A percentile compares a stretch with the other conserved stretches of the same genome.
Conservation (phyloP, 2,329 filamentous ascomycete species). For the Aureobasidium leucospermi region DNA sequence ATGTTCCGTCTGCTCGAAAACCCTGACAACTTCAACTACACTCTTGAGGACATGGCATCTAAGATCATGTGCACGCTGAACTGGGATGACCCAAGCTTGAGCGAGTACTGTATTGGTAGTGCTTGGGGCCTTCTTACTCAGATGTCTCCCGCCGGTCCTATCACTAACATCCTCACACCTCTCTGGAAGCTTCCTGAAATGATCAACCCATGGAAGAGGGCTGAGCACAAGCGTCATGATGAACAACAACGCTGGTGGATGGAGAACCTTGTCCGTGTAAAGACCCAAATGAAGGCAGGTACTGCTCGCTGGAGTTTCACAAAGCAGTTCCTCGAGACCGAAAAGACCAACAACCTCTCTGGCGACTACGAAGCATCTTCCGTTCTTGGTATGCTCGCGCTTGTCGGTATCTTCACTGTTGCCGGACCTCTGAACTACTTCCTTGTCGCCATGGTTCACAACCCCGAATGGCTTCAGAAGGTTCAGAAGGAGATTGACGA, state of each 20-base stretch:
- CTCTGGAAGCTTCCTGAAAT: conserved; percentile 45
- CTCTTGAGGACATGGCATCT: conserved; percentile 51
- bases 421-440: conserved; percentile 25
- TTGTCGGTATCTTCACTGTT: conserved; percentile 30
- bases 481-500: conserved; percentile 41
- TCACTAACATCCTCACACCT: conserved; percentile 50
- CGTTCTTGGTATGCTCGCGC: conserved; percentile 29
- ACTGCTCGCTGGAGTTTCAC: conserved; percentile 36
- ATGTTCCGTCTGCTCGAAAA: conserved; percentile 42
- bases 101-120: conserved; percentile 42
- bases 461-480: conserved; percentile 41
- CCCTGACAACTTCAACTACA: conserved; percentile 44
- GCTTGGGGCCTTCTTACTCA: conserved; percentile 51
- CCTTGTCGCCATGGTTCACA: conserved; percentile 38
- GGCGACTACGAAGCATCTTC: conserved; percentile 30
- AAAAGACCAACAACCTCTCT: conserved; percentile 26
- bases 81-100: conserved; percentile 46
- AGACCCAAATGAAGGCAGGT: conserved; percentile 34
- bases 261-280: conserved; percentile 35
- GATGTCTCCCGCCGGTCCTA: conserved; percentile 51
- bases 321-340: conserved; percentile 36
- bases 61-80: conserved; percentile 50
- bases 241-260: conserved; percentile 48
- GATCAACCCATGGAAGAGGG: conserved; percentile 49
- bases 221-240: conserved; percentile 47